Evolutionary conservation across 805 yeast species (phyloP).

Genomic region (Deakozyma indianensis): DNA sequence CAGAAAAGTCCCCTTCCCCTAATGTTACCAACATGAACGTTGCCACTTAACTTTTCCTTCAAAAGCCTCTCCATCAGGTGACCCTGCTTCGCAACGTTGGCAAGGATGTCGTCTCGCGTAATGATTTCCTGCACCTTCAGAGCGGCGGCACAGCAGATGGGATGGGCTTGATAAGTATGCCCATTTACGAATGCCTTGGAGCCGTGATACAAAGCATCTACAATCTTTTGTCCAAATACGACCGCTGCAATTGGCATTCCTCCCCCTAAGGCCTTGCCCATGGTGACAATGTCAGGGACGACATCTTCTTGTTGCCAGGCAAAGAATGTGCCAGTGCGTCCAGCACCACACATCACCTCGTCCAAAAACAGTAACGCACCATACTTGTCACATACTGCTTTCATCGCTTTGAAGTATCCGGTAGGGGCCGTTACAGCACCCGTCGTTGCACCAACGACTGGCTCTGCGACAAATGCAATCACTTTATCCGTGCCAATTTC

Average conservation of each 20-base stretch:
- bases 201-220: conserved; percentile 25
- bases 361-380: conserved; percentile 36
- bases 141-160: conserved; percentile 33
- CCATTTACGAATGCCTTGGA: conserved; percentile 29
- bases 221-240: conserved; percentile 27
- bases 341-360: conserved; percentile 46
- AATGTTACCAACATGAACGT: conserved; percentile 36
- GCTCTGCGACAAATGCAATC: conserved; percentile 30
- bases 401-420: conserved; percentile 33
- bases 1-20: conserved; percentile 53
- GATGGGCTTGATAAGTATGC: conserved; percentile 35
- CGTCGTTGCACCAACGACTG: conserved; percentile 32
- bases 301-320: conserved; percentile 33
- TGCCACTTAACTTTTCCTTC: conserved; percentile 22
- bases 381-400: conserved; percentile 36
- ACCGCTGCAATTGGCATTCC: conserved; percentile 38
- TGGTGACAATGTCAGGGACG: conserved; percentile 35
- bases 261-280: conserved; percentile 36
- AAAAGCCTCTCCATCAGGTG: conserved; percentile 27
- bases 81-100: conserved; percentile 31
- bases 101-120: conserved; percentile 21
- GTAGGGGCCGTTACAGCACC: conserved; percentile 32
- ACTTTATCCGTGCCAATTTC: conserved; percentile 31
- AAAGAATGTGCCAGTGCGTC: conserved; percentile 34
- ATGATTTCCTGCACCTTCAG: conserved; percentile 28